Evolutionary conservation across 352 stramenopile genomes (phyloP).

Genomic region (Pythium aphanidermatum): DNA sequence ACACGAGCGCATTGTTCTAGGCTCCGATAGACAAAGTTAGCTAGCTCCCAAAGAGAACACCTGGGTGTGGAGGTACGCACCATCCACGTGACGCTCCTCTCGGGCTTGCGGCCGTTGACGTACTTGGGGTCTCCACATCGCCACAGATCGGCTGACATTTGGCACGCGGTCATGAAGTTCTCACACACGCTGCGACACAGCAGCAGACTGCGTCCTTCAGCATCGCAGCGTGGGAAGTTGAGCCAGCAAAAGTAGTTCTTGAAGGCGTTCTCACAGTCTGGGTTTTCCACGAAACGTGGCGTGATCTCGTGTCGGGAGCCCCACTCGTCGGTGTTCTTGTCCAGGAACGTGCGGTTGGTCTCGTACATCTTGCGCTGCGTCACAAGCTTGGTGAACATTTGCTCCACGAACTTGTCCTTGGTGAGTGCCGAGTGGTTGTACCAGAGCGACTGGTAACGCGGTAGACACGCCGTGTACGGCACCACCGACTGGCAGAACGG

Average conservation of each 20-base stretch:
- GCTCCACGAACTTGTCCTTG: slow-evolving; percentile 66
- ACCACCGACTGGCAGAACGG: slow-evolving; percentile 68
- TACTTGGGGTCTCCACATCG: slow-evolving; percentile 76
- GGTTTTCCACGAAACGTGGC: slow-evolving; percentile 79
- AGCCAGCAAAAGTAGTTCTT: slow-evolving; percentile 89
- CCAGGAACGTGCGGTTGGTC: slow-evolving; percentile 50
- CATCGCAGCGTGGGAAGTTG: slow-evolving; percentile 90
- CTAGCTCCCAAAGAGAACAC: not conserved
- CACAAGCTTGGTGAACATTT: slow-evolving; percentile 62
- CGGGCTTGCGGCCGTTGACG: slow-evolving; percentile 57
- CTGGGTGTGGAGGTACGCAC: slow-evolving; percentile 26
- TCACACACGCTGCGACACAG: slow-evolving; percentile 88
- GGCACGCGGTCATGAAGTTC: slow-evolving; percentile 87
- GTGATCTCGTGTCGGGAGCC: slow-evolving; percentile 43
- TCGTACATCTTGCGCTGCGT: slow-evolving; percentile 56
- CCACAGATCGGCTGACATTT: slow-evolving; percentile 81
- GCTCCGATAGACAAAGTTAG: not conserved
- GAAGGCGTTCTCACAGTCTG: slow-evolving; percentile 89
- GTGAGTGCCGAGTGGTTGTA: slow-evolving; percentile 68
- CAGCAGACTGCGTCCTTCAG: slow-evolving; percentile 69
- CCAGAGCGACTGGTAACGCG: slow-evolving; percentile 65
- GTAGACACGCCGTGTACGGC: slow-evolving; percentile 68
- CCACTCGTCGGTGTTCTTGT: slow-evolving; percentile 69
- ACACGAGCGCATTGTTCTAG: slow-evolving; percentile 61
- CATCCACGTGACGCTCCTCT: slow-evolving; percentile 33